Evolutionary conservation across 2,329 filamentous ascomycete genomes (phyloP), one percentile per base, ranked within the genome.

Genomic region (Penicillium oxalicum): DNA sequence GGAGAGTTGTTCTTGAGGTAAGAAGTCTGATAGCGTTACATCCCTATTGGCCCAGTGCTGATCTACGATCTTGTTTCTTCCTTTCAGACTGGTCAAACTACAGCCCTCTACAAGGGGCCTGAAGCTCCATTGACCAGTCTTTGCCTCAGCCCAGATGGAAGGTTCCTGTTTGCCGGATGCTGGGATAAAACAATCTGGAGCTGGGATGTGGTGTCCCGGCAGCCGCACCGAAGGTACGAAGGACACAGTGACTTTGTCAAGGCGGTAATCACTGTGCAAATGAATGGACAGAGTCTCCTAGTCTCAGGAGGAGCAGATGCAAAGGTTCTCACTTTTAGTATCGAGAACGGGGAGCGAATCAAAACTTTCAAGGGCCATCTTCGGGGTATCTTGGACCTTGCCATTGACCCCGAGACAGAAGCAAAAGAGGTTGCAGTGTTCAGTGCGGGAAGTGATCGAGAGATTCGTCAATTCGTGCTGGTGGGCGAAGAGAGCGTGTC

Each of bases 141-240:
- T 27, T 82, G 86, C 12, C 74, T 88, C 33, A 83, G 82, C 11
- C 66, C 74, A 4, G 72, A 72, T 26, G 76, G 74, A 51, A 86
- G 78, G 1, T 64, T 96, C 9, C 45, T 72, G 26, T 96, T 89
- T 67, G 89, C 89, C 25, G 91, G 91, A 32, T 93, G 85, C 50
- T 98, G 93, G 93, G 91, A 98, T 71, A 95, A 95, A 72, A 79
- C 82, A 18, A 79, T 97, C 49, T 95, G 90, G 84, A 87, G 86
- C 29, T 96, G 89, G 87, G 78, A 87, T 60, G 72, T 85, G 29
- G 72, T 77, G 13, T 81, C 81, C 3, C 75, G 74, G 38, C 66
- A 74, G 28, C 70, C 74, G 1, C 74, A 73, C n/a, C 77, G 73
- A 52, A 83, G 77, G 54, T 90, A 84, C 58, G 78, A 79, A 49